Evolutionary conservation across 257 asterid genomes (phyloP).

Genomic region (Pogostemon cablin): DNA sequence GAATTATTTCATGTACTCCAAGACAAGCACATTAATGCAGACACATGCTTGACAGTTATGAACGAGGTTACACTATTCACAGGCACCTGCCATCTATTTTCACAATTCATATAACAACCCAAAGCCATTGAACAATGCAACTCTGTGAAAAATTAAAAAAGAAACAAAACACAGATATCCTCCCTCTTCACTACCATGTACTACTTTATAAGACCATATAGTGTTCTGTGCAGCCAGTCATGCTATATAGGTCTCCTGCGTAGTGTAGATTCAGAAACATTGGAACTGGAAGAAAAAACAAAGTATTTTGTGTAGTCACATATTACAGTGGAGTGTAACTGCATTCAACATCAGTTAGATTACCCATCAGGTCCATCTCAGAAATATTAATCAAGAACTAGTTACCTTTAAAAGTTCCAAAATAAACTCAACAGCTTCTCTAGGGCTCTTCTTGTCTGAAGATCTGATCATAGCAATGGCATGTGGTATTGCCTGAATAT

Average conservation of each 20-base stretch:
- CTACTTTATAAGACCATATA: background rate
- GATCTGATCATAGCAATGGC: conserved; percentile 90
- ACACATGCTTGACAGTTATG: conserved; percentile 1
- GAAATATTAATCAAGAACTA: conserved; percentile 23
- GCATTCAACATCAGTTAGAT: conserved; percentile 6
- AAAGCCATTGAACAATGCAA: background rate
- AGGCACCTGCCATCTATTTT: conserved; percentile 1
- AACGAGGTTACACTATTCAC: background rate
- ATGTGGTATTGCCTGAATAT: conserved; percentile 87
- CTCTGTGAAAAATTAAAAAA: background rate
- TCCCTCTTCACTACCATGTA: conserved; percentile 19
- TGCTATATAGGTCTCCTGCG: conserved; percentile 10
- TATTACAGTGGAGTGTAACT: conserved; percentile 22
- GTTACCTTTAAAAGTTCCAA: conserved; percentile 94
- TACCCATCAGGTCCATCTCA: conserved; percentile 14
- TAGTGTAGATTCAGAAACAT: background rate
- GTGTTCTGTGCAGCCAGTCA: conserved; percentile 4
- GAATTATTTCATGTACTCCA: background rate
- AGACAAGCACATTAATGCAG: conserved; percentile 10
- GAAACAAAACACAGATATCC: background rate
- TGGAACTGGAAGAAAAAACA: background rate
- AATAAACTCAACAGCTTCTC: conserved; percentile 97
- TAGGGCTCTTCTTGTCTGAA: conserved; percentile 88
- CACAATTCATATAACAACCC: conserved; percentile 22
- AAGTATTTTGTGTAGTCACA: conserved; percentile 1